These are phyloP conservation scores for Lentinula edodes DNA, from an alignment of 768 basidiomycete genomes.

Conservation along the genomic window DNA sequence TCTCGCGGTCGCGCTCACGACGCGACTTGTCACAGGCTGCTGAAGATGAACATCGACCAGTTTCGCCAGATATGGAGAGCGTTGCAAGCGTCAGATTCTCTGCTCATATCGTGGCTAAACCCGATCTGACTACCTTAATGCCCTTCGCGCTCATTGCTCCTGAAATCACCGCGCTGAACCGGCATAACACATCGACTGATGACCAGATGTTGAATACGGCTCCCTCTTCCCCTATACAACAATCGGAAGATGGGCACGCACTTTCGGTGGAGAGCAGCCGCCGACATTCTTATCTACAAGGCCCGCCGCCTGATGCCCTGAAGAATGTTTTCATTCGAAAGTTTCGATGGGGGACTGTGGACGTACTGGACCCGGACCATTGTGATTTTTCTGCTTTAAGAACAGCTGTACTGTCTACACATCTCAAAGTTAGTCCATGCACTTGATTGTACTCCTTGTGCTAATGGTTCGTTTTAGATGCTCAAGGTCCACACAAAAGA, in stretches of 20 bases:
- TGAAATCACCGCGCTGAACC: constrained; percentile 42
- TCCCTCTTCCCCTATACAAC: constrained; percentile 24
- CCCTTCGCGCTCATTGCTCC: constrained; percentile 82
- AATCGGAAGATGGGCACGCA: constrained; percentile 42
- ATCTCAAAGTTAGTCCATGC: constrained; percentile 61
- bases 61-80: constrained; percentile 59
- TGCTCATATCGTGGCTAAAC: constrained; percentile 58
- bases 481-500: constrained; percentile 82
- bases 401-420: constrained; percentile 78
- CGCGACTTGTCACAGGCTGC: constrained; percentile 58
- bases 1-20: constrained; percentile 70
- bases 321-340: constrained; percentile 72
- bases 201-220: constrained; percentile 24
- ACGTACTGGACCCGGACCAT: constrained; percentile 80
- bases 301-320: constrained; percentile 61
- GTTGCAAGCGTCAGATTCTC: constrained; percentile 76
- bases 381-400: constrained; percentile 86
- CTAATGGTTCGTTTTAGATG: constrained; percentile 37
- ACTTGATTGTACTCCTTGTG: neutral
- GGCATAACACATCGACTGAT: constrained; percentile 28
- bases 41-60: constrained; percentile 52
- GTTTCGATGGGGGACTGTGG: constrained; percentile 86
- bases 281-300: constrained; percentile 37
- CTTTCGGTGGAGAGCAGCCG: constrained; percentile 22
- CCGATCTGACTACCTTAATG: constrained; percentile 51